Base-by-base conservation (phyloP, 192 early-diverging fungal genomes). In the Gigaspora rosea region DNA sequence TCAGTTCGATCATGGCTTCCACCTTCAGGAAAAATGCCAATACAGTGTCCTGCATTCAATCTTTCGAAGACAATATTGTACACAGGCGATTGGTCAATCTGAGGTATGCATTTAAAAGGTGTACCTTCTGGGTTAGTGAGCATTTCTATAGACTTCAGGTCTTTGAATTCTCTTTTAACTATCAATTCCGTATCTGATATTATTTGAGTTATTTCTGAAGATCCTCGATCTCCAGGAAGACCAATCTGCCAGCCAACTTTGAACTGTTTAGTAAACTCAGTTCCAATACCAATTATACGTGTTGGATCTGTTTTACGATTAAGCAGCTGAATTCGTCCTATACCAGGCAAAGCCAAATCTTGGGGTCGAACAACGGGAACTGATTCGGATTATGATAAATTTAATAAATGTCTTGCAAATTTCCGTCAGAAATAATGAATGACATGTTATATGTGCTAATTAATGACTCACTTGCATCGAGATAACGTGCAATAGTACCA, bases 11-110 rank as follows among this genome's bases (percentile, higher is more conserved):
- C 98, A 85, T 99, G 98, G 79, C 92, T 94, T 15, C 98, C 98
- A 57, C 98, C 97, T 75, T 98, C 98, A 8, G 98, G 98, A 84
- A 99, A 99, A 73, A 99, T 99, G 16, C 95, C 95, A 8, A 99
- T 91, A 79, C 95, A 95, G 64, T 83, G 79, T 36, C 84, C 91
- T 48, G 82, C 81, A 75, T 92, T 88, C 46, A 99, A 79, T 10
- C 92, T 88, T 16, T 91, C 85, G 75, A 93, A 91, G 15, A 99
- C 98, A 12, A 86, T 82, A n/a, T 86, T 83, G 81, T 95, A 98
- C 82, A 98, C 95, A 1, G 89, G 85, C 50, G 86, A 82, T 84
- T 98, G 97, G 80, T 99, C 94, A 70, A 99, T 85, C 78, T 96
- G 94, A 58, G 98, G 93, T 46, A 88, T 78, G 57, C 85, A 85